Conservation (phyloP, 768 basidiomycete genomes). For the Pisolithus orientalis region DNA sequence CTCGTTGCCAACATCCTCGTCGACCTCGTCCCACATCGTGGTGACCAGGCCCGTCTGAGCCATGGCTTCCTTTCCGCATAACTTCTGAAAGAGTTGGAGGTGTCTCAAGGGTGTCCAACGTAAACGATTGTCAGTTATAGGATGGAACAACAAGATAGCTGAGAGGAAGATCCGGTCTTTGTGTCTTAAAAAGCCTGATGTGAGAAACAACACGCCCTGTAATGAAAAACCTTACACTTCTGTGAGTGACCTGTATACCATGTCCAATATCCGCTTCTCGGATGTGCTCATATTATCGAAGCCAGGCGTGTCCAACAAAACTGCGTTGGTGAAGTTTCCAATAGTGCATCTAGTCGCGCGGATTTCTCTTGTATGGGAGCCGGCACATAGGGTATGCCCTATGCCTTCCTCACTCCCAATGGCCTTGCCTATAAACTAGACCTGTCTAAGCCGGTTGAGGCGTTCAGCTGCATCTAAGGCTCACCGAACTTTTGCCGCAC, state of each 20-base stretch:
- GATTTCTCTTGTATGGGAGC: background rate
- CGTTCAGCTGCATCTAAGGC: background rate
- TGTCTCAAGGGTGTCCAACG: slow-evolving; percentile 27
- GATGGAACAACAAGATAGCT: slow-evolving; percentile 34
- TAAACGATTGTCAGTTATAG: slow-evolving; percentile 35
- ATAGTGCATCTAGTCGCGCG: background rate
- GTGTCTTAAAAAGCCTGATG: slow-evolving; percentile 3
- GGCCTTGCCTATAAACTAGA: background rate
- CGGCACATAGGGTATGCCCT: background rate
- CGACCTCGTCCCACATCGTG: slow-evolving; percentile 11
- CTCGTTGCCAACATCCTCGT: slow-evolving; percentile 10
- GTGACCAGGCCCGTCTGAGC: slow-evolving; percentile 27
- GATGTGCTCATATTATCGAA: background rate
- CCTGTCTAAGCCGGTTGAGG: background rate
- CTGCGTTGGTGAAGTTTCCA: background rate
- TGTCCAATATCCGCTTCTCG: background rate
- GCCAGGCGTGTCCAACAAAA: background rate
- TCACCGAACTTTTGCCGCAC: background rate
- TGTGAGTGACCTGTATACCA: background rate
- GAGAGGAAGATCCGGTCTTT: slow-evolving; percentile 14
- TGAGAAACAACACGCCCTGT: no score
- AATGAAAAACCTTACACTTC: no score
- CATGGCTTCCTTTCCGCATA: slow-evolving; percentile 26
- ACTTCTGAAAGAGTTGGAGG: slow-evolving; percentile 25
- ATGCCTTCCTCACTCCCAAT: background rate